phyloP scores from a whole-genome alignment of 805 yeast genomes.

The Ogataea parapolymorpha region DNA sequence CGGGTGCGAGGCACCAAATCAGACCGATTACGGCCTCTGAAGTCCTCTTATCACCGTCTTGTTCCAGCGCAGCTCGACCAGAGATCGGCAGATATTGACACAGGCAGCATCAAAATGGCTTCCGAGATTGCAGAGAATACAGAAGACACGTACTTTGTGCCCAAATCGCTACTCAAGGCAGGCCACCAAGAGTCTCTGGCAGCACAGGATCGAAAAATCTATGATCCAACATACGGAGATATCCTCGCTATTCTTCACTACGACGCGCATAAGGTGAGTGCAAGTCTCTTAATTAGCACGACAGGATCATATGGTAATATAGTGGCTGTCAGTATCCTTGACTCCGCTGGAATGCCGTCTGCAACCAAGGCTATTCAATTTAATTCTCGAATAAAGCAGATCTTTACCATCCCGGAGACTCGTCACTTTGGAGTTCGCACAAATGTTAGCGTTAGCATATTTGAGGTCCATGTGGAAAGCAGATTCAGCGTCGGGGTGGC shows the following conservation, averaged over 20 bases:
- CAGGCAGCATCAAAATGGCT: not conserved
- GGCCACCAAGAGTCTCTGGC: conserved; percentile 28
- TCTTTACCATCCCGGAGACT: conserved; percentile 9
- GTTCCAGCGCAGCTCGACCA: conserved; percentile 7
- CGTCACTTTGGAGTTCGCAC: conserved; percentile 31
- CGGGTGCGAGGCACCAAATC: not conserved
- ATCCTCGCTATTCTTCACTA: conserved; percentile 17
- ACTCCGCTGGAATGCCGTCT: conserved; percentile 9
- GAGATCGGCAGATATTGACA: not conserved
- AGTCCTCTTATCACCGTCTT: conserved; percentile 7
- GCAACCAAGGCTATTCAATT: conserved; percentile 18
- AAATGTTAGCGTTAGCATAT: conserved; percentile 25
- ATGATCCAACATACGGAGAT: conserved; percentile 37
- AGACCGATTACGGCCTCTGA: conserved; percentile 16
- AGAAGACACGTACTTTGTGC: conserved; percentile 24
- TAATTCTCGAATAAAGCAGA: conserved; percentile 31
- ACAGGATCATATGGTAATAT: conserved; percentile 34
- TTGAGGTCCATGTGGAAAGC: conserved; percentile 21
- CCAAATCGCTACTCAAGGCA: conserved; percentile 24
- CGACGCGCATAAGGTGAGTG: not conserved
- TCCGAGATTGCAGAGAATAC: not conserved
- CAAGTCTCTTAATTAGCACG: conserved; percentile 26
- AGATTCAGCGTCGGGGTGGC: conserved; percentile 13
- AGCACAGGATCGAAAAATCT: conserved; percentile 26
- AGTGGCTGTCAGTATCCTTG: conserved; percentile 28